These are phyloP conservation scores for Microbotryum scabiosae DNA, from an alignment of 1,284 basidiomycete genomes.

Conservation along the genomic window DNA sequence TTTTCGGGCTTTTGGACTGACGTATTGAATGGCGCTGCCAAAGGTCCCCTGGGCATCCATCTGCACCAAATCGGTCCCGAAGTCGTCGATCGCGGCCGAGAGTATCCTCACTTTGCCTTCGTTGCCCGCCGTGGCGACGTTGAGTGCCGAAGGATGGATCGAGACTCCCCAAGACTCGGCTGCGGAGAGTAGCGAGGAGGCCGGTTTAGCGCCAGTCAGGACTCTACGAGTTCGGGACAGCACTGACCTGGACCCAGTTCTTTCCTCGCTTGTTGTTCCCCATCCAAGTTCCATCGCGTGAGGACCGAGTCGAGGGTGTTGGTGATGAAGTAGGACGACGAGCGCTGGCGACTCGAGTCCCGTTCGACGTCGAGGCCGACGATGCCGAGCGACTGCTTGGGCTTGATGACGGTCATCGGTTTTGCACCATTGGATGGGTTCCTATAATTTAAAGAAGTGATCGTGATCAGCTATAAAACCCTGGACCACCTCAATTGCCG, in stretches of 20 bases:
- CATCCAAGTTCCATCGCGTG: conserved; percentile 22
- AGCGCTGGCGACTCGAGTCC: neutral
- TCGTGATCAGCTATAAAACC: neutral
- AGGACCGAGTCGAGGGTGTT: conserved; percentile 30
- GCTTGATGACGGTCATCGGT: conserved; percentile 16
- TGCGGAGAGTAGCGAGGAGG: neutral
- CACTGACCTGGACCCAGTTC: conserved; percentile 23
- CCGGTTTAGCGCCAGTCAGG: neutral
- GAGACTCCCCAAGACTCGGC: conserved; percentile 27
- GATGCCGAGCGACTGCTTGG: conserved; percentile 23
- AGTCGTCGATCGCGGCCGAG: conserved; percentile 22
- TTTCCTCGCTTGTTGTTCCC: conserved; percentile 16
- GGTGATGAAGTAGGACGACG: conserved; percentile 19
- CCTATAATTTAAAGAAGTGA: neutral
- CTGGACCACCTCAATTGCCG: no score
- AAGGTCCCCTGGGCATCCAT: conserved; percentile 30
- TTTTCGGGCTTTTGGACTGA: neutral
- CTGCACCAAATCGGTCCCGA: conserved; percentile 27
- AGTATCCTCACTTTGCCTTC: conserved; percentile 25
- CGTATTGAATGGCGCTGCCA: conserved; percentile 27
- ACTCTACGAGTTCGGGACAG: neutral
- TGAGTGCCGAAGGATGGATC: conserved; percentile 17
- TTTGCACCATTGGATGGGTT: conserved; percentile 3
- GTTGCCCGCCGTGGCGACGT: conserved; percentile 27
- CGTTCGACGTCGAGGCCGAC: conserved; percentile 28